Conservation (phyloP, 2,329 filamentous ascomycete species). For the Colletotrichum ledebouriae region DNA sequence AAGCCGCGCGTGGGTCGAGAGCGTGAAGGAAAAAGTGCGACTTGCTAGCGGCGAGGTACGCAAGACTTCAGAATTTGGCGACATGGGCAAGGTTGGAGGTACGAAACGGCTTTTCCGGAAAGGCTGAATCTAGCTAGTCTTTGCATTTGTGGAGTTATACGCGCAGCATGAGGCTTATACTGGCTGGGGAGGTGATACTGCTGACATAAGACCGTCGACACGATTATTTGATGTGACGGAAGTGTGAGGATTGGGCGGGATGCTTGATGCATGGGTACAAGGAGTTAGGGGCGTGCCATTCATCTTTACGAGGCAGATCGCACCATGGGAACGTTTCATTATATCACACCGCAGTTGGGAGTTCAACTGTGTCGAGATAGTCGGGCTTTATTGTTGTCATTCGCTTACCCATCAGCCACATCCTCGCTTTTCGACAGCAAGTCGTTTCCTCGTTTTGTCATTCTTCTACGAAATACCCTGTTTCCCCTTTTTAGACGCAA, state of each 20-base stretch:
- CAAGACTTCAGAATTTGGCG: slow-evolving; percentile 67
- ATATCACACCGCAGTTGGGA: slow-evolving; percentile 8
- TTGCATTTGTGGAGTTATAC: background rate
- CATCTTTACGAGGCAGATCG: slow-evolving; percentile 24
- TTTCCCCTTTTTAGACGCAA: background rate
- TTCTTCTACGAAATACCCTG: slow-evolving; percentile 34
- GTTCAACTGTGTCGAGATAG: slow-evolving; percentile 14
- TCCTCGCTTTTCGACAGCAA: background rate
- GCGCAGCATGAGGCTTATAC: slow-evolving; percentile 17
- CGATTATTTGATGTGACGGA: slow-evolving; percentile 17
- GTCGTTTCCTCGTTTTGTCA: slow-evolving; percentile 15
- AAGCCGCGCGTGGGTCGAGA: slow-evolving; percentile 84
- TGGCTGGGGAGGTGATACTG: background rate
- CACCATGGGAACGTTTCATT: slow-evolving; percentile 33
- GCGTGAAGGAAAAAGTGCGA: slow-evolving; percentile 83
- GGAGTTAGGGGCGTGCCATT: slow-evolving; percentile 33
- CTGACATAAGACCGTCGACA: slow-evolving; percentile 9
- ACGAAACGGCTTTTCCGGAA: slow-evolving; percentile 79
- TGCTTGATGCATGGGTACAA: slow-evolving; percentile 15
- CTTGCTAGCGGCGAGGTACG: slow-evolving; percentile 72
- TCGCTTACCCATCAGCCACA: slow-evolving; percentile 1
- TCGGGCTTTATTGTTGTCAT: slow-evolving; percentile 4
- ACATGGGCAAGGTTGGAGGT: slow-evolving; percentile 78
- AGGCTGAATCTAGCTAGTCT: slow-evolving; percentile 41
- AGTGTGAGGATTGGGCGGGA: background rate